Base-by-base conservation (phyloP, 257 asterid species). In the Capsicum chinense region DNA sequence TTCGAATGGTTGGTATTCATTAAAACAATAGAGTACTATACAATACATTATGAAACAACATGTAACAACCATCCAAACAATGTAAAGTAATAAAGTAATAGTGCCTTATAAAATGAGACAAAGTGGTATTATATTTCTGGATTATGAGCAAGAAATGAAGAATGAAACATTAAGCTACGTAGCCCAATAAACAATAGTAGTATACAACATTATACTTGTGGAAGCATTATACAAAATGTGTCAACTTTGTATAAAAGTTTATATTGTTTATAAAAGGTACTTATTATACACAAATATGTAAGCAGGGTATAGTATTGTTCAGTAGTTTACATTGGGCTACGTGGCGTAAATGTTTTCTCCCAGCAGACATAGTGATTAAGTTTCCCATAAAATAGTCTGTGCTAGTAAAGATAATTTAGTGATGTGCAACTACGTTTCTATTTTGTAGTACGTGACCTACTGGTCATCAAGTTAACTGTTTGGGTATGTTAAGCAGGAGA, bases 401-500 rank as follows among this genome's bases (percentile, higher is more conserved):
- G 19, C 82, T 48, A 47, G 56, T 14, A 50, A 59, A 50, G 56
- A 16, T 60, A 68, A 74, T 73, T 84, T 58, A 79, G 76, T 83
- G 71, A 74, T 11, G 44, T 68, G 63, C 79, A 73, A 52, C 8
- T 68, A 76, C 85, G 70, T 67, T 78, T 21, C 70, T 35, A 35
- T 86, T 64, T 85, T 58, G 81, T 85, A 44, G 12, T 85, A 83
- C 76, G 81, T 74, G 85, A 87, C 79, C 85, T 83, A 86, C 87
- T 91, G 74, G 83, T 90, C 63, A 68, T 88, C 83, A 54, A 85
- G 73, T 84, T 87, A 79, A 85, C 91, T 89, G 82, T 88, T 92
- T 91, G 91, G 90, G 84, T 88, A 73, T 86, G 86, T 91, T 90
- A 89, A 93, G 85, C 98, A 94, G 98, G 98, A 91, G 88, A 88